Conservation (phyloP, 2,329 filamentous ascomycete genomes). For the Dothideomycetes sp. region DNA sequence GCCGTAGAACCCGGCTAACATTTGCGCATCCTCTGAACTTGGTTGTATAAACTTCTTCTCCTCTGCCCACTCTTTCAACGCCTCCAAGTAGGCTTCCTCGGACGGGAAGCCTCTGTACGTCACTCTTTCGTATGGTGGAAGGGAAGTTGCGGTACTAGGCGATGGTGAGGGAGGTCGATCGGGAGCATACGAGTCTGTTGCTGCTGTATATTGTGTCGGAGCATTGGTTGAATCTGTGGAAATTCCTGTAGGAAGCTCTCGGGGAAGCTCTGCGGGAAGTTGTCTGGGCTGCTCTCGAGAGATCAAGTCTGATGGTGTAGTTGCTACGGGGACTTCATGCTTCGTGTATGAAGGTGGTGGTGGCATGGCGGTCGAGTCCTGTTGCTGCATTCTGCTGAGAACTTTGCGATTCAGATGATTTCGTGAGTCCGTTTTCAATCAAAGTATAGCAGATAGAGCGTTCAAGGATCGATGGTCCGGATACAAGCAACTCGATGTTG, state of each 20-base stretch:
- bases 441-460: not conserved
- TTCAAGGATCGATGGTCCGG: no score
- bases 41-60: conserved; percentile 22
- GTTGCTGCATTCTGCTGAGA: not conserved
- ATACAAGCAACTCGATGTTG: no score
- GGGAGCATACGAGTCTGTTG: not conserved
- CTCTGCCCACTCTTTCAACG: conserved; percentile 24
- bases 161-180: conserved; percentile 5
- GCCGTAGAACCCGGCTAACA: conserved; percentile 23
- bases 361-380: not conserved
- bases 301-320: not conserved
- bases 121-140: conserved; percentile 1
- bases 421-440: not conserved
- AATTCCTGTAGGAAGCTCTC: no score
- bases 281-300: no score
- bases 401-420: not conserved
- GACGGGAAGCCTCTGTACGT: conserved; percentile 23
- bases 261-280: no score
- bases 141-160: conserved; percentile 4
- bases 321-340: not conserved
- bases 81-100: conserved; percentile 22
- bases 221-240: not conserved
- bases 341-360: conserved; percentile 7
- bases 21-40: conserved; percentile 14
- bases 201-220: no score